Evolutionary conservation across 1,139 yeast species (phyloP).

Genomic region (Pichia kudriavzevii): DNA sequence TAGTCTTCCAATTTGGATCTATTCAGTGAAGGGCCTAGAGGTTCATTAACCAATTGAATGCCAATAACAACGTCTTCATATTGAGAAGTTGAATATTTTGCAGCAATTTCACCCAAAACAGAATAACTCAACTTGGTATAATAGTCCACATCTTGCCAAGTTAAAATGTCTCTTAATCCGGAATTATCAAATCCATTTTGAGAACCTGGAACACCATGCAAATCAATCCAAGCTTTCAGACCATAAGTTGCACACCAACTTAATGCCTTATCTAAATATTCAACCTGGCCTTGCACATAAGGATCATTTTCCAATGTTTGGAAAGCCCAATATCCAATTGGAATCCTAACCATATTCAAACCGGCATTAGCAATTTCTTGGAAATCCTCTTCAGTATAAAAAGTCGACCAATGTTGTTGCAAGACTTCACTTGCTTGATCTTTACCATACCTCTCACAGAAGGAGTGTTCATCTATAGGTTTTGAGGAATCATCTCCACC

Average conservation of each 20-base stretch:
- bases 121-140: conserved; percentile 42
- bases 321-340: conserved; percentile 67
- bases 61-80: conserved; percentile 49
- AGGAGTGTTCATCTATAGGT: conserved; percentile 56
- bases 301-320: conserved; percentile 43
- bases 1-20: conserved; percentile 33
- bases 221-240: conserved; percentile 80
- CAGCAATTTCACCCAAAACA: conserved; percentile 38
- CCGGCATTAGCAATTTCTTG: conserved; percentile 40
- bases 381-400: conserved; percentile 50
- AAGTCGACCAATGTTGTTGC: conserved; percentile 46
- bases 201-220: conserved; percentile 97
- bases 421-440: conserved; percentile 37
- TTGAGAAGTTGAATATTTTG: conserved; percentile 37
- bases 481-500: conserved; percentile 27
- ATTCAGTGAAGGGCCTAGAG: conserved; percentile 41
- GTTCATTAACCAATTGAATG: conserved; percentile 60
- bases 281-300: conserved; percentile 49
- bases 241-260: conserved; percentile 61
- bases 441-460: conserved; percentile 40
- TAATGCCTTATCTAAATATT: conserved; percentile 55
- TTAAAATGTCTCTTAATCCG: conserved; percentile 62
- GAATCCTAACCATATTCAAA: conserved; percentile 55
- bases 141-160: conserved; percentile 45
- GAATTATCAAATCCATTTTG: conserved; percentile 97